Percentiles rank a stretch among this genome's conserved stretches.
Conservation (phyloP, 148 eudicot species). For the Rhododendron henanense region DNA sequence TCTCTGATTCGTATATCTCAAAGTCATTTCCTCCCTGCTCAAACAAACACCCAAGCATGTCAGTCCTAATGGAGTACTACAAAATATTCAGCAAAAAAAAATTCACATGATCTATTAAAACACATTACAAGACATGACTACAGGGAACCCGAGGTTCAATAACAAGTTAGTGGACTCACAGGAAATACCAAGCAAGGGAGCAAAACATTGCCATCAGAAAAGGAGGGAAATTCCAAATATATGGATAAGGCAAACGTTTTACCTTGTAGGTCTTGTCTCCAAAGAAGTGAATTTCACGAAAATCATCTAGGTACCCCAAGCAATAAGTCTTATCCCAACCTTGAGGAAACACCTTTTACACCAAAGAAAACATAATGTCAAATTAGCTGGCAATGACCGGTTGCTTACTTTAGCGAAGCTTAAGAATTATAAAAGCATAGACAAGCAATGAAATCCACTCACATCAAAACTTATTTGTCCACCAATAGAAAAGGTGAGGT, state of each 20-base stretch:
- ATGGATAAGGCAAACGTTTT: background rate
- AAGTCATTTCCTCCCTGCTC: conserved; percentile 86
- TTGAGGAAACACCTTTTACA: conserved; percentile 73
- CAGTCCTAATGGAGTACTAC: background rate
- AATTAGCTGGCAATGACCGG: background rate
- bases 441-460: conserved; percentile 24
- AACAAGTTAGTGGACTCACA: background rate
- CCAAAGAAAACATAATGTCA: conserved; percentile 1
- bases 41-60: conserved; percentile 4
- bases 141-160: background rate
- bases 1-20: conserved; percentile 81
- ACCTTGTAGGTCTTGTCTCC: conserved; percentile 99
- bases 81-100: background rate
- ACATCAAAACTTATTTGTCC: conserved; percentile 98
- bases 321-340: conserved; percentile 99
- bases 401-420: background rate
- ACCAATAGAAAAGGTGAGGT: conserved; percentile 85
- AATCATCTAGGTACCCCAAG: conserved; percentile 72
- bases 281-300: conserved; percentile 84
- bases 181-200: background rate
- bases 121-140: background rate
- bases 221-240: background rate
- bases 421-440: conserved; percentile 8
- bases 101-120: background rate
- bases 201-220: background rate